Conservation (phyloP, 1,284 basidiomycete species). For the Trichosporon inkin region DNA sequence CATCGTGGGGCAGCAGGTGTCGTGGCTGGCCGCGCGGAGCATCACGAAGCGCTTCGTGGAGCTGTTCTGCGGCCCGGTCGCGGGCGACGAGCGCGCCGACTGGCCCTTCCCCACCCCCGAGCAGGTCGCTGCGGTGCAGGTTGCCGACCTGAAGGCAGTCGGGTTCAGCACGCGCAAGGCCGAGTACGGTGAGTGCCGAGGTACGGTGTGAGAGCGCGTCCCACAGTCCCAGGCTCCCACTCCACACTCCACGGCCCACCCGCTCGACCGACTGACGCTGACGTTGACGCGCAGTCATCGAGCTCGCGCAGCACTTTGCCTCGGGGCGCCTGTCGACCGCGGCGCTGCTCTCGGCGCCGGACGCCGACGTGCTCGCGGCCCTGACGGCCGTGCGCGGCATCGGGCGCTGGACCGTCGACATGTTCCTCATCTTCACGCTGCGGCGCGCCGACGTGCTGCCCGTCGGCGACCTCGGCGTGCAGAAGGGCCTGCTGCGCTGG, state of each 20-base stretch:
- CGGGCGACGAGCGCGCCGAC: slow-evolving; percentile 16
- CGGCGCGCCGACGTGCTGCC: slow-evolving; percentile 76
- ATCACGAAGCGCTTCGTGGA: slow-evolving; percentile 78
- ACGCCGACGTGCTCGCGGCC: slow-evolving; percentile 69
- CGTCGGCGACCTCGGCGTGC: slow-evolving; percentile 75
- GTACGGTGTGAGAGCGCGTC: neutral
- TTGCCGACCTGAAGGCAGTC: slow-evolving; percentile 61
- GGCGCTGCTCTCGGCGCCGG: slow-evolving; percentile 64
- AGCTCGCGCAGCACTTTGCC: slow-evolving; percentile 69
- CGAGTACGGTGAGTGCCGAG: slow-evolving; percentile 64
- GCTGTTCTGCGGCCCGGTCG: slow-evolving; percentile 59
- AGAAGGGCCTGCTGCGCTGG: slow-evolving; percentile 73
- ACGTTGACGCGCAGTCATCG: slow-evolving; percentile 57
- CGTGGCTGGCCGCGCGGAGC: slow-evolving; percentile 79
- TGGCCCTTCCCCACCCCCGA: slow-evolving; percentile 63
- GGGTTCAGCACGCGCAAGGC: slow-evolving; percentile 76
- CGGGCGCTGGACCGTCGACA: slow-evolving; percentile 66
- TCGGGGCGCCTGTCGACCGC: slow-evolving; percentile 70
- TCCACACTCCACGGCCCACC: too few relatives aligned
- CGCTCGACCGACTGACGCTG: too few relatives aligned
- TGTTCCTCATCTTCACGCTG: slow-evolving; percentile 85
- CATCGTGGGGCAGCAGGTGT: slow-evolving; percentile 84
- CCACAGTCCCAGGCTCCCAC: neutral
- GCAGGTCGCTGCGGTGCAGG: slow-evolving; percentile 61
- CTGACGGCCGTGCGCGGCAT: slow-evolving; percentile 75